These are phyloP conservation scores for Oligophagozyma castellii DNA, from an alignment of 1,139 yeast species.

Conservation along the genomic window DNA sequence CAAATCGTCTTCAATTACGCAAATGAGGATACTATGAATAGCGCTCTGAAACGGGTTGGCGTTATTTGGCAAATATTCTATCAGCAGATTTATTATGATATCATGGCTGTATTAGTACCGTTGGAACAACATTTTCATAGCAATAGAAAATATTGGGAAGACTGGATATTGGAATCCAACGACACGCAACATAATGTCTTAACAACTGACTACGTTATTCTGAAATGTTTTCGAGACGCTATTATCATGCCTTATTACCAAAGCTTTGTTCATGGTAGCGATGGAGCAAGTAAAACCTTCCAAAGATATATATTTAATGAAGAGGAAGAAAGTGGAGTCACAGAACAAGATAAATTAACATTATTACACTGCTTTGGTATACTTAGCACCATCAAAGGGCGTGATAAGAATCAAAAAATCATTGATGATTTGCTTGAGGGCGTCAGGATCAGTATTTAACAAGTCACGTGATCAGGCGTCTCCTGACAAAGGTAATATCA, in stretches of 20 bases:
- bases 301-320: slow-evolving; percentile 18
- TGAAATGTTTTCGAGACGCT: slow-evolving; percentile 35
- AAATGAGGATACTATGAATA: slow-evolving; percentile 13
- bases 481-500: no score
- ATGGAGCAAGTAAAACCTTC: slow-evolving; percentile 16
- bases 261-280: slow-evolving; percentile 17
- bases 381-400: slow-evolving; percentile 35
- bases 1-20: slow-evolving; percentile 18
- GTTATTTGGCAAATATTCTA: slow-evolving; percentile 42
- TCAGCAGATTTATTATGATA: slow-evolving; percentile 36
- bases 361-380: slow-evolving; percentile 43
- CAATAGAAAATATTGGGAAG: slow-evolving; percentile 11
- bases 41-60: slow-evolving; percentile 23
- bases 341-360: slow-evolving; percentile 24
- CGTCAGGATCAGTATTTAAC: slow-evolving; percentile 16
- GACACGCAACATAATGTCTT: slow-evolving; percentile 23
- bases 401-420: slow-evolving; percentile 35
- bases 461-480: no score
- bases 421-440: slow-evolving; percentile 31
- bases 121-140: slow-evolving; percentile 27
- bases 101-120: slow-evolving; percentile 46
- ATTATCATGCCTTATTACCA: slow-evolving; percentile 34
- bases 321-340: slow-evolving; percentile 16
- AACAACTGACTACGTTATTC: slow-evolving; percentile 20
- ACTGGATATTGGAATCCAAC: slow-evolving; percentile 23